Evolutionary conservation across 1,139 yeast species (phyloP).

Genomic region (Lodderomyces beijingensis): DNA sequence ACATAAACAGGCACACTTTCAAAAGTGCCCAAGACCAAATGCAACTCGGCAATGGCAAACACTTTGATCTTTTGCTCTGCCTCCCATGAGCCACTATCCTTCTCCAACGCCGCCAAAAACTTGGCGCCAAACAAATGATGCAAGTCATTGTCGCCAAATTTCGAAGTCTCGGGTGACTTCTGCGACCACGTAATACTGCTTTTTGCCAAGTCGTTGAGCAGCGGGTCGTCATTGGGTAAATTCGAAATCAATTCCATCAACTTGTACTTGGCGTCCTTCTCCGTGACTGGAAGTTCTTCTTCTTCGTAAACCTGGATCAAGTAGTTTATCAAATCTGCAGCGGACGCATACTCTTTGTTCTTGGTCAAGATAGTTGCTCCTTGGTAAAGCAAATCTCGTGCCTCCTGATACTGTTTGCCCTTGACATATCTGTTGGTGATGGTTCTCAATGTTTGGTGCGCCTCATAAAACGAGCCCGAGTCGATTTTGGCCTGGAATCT

Average conservation of each 20-base stretch:
- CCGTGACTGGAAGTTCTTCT: constrained; percentile 38
- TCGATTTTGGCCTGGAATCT: constrained; percentile 68
- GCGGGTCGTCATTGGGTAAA: constrained; percentile 61
- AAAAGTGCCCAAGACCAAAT: constrained; percentile 63
- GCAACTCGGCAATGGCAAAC: constrained; percentile 47
- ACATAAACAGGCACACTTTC: constrained; percentile 54
- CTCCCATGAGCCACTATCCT: constrained; percentile 14
- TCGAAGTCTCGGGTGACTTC: constrained; percentile 31
- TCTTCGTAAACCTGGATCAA: constrained; percentile 63
- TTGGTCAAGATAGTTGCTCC: constrained; percentile 66
- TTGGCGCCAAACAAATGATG: constrained; percentile 73
- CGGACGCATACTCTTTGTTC: constrained; percentile 73
- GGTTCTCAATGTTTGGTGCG: constrained; percentile 89
- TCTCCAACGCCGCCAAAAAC: constrained; percentile 28
- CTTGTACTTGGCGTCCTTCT: constrained; percentile 34
- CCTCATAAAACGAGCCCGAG: constrained; percentile 82
- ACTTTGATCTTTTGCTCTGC: constrained; percentile 25
- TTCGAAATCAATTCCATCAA: constrained; percentile 30
- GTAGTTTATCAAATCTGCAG: constrained; percentile 72
- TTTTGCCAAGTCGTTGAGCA: constrained; percentile 47
- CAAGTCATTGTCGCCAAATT: constrained; percentile 71
- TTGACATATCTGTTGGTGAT: constrained; percentile 81
- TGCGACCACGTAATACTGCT: constrained; percentile 66
- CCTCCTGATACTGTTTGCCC: constrained; percentile 60
- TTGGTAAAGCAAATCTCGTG: constrained; percentile 66